Evolutionary conservation across 768 basidiomycete species (phyloP).

Genomic region (Rhodotorula paludigena): DNA sequence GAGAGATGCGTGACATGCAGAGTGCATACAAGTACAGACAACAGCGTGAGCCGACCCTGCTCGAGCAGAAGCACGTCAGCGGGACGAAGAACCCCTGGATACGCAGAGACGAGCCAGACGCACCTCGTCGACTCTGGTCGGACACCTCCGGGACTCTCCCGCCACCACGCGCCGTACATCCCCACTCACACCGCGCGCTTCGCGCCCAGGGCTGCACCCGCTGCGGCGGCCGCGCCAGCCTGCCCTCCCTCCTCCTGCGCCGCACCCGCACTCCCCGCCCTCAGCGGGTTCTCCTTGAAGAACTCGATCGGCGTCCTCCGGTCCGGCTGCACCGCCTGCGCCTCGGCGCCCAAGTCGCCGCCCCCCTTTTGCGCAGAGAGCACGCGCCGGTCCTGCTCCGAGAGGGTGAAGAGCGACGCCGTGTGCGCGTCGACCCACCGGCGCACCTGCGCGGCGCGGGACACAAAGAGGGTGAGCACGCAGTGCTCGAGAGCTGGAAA

Average conservation of each 20-base stretch:
- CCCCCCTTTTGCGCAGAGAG: slow-evolving; percentile 5
- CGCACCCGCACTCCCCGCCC: slow-evolving; percentile 6
- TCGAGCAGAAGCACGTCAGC: too few relatives aligned
- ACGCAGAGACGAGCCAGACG: too few relatives aligned
- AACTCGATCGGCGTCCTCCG: slow-evolving; percentile 31
- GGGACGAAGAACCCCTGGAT: too few relatives aligned
- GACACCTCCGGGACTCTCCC: too few relatives aligned
- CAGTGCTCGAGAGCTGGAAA: background rate
- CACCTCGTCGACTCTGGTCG: too few relatives aligned
- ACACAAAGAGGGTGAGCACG: background rate
- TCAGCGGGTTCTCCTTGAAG: slow-evolving; percentile 37
- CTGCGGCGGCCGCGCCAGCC: background rate
- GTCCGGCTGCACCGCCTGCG: slow-evolving; percentile 17
- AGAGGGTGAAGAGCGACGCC: slow-evolving; percentile 34
- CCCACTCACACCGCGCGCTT: too few relatives aligned
- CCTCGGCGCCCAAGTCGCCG: background rate
- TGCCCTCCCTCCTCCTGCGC: slow-evolving; percentile 11
- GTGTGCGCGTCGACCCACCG: slow-evolving; percentile 35
- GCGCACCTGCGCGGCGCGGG: slow-evolving; percentile 18
- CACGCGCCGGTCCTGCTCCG: slow-evolving; percentile 27
- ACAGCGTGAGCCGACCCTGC: too few relatives aligned
- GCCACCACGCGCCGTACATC: too few relatives aligned
- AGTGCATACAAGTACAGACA: too few relatives aligned
- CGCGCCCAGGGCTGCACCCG: background rate
- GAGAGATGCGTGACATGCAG: too few relatives aligned